phyloP scores from a whole-genome alignment of 2,329 filamentous ascomycete species.

The Metarhizium brunneum region DNA sequence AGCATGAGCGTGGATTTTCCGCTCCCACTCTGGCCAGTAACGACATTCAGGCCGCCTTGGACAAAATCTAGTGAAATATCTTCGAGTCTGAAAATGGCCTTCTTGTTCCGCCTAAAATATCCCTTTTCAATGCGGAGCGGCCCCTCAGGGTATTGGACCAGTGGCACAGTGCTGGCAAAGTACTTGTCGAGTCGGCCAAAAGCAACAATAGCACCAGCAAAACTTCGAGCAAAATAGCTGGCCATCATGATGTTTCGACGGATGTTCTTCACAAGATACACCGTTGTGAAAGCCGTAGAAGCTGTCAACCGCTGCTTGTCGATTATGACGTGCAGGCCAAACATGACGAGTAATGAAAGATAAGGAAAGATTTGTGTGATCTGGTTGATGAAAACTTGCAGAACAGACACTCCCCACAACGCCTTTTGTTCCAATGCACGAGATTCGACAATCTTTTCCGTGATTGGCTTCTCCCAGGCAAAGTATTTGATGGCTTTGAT shows the following conservation, averaged over 20 bases:
- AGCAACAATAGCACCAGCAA: conserved; percentile 29
- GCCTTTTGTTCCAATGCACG: conserved; percentile 42
- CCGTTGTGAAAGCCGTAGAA: conserved; percentile 48
- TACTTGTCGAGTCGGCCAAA: conserved; percentile 45
- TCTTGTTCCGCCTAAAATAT: conserved; percentile 39
- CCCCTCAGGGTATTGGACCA: conserved; percentile 38
- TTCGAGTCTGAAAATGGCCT: conserved; percentile 38
- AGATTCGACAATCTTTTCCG: conserved; percentile 39
- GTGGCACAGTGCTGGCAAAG: conserved; percentile 39
- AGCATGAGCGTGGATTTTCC: conserved; percentile 48
- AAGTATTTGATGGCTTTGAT: conserved; percentile 53
- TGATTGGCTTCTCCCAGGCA: conserved; percentile 47
- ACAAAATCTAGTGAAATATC: conserved; percentile 42
- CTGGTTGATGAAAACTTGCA: conserved; percentile 36
- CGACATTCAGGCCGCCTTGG: conserved; percentile 43
- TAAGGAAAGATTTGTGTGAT: conserved; percentile 43
- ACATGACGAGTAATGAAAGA: conserved; percentile 43
- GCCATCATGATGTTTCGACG: conserved; percentile 42
- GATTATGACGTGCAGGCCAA: conserved; percentile 40
- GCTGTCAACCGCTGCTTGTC: conserved; percentile 39
- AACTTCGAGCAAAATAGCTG: conserved; percentile 29
- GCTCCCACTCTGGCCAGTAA: conserved; percentile 45
- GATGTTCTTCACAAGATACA: conserved; percentile 43
- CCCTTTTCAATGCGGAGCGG: conserved; percentile 36
- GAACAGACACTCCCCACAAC: conserved; percentile 43